A percentile compares a stretch with the other conserved stretches of the same genome.
phyloP scores from a whole-genome alignment of 1,284 basidiomycete species.

The Boletus smithii region DNA sequence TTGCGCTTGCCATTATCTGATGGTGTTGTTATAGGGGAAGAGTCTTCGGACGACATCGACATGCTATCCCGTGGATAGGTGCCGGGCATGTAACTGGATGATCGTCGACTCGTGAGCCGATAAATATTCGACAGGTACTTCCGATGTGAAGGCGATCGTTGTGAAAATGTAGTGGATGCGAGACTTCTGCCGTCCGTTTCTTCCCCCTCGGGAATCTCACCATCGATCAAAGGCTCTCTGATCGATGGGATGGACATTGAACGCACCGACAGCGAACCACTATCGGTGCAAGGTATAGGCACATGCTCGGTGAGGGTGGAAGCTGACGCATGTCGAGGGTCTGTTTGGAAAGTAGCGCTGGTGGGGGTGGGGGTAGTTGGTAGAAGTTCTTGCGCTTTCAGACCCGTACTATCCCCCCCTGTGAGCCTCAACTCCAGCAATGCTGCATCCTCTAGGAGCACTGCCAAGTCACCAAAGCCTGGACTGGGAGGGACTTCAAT shows the following conservation, averaged over 20 bases:
- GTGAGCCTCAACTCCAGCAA: constrained; percentile 47
- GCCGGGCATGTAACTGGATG: constrained; percentile 36
- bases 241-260: constrained; percentile 35
- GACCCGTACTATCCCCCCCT: constrained; percentile 38
- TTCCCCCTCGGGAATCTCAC: constrained; percentile 31
- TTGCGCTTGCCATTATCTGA: constrained; percentile 37
- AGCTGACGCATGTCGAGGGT: constrained; percentile 20
- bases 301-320: constrained; percentile 21
- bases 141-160: constrained; percentile 31
- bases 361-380: constrained; percentile 26
- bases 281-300: constrained; percentile 15
- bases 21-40: constrained; percentile 45
- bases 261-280: constrained; percentile 25
- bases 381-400: constrained; percentile 9
- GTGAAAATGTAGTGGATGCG: constrained; percentile 34
- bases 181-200: constrained; percentile 32
- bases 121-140: constrained; percentile 49
- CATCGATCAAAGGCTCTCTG: constrained; percentile 25
- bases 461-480: constrained; percentile 45
- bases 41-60: constrained; percentile 57
- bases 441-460: constrained; percentile 49
- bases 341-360: constrained; percentile 22
- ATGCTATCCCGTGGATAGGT: constrained; percentile 45
- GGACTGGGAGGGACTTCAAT: constrained; percentile 39
- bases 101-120: constrained; percentile 39